A percentile compares a stretch with the other conserved stretches of the same genome.
These are phyloP conservation scores for Kwoniella botswanensis DNA, from an alignment of 768 basidiomycete species.

Conservation along the genomic window DNA sequence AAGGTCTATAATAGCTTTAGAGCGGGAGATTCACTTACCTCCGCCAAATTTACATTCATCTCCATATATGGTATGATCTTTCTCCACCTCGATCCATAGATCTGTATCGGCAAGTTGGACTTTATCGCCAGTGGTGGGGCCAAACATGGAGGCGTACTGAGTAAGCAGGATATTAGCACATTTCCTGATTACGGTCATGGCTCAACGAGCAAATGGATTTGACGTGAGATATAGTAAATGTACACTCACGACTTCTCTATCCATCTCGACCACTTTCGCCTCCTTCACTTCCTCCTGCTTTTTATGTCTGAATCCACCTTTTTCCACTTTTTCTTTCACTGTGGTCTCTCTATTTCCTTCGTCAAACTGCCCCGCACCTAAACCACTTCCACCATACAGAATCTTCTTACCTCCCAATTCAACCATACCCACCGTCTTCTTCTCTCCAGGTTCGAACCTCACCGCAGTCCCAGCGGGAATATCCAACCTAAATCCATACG, in stretches of 20 bases:
- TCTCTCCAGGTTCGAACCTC: constrained; percentile 92
- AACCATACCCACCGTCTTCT: constrained; percentile 80
- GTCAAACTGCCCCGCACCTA: constrained; percentile 65
- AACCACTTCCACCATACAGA: constrained; percentile 77
- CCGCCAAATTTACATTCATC: constrained; percentile 99
- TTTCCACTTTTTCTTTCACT: constrained; percentile 61
- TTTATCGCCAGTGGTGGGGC: constrained; percentile 88
- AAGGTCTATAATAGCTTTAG: neutral
- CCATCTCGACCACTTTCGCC: constrained; percentile 62
- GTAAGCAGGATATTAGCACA: too few relatives aligned
- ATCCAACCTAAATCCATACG: constrained; percentile 76
- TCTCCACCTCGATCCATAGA: constrained; percentile 91
- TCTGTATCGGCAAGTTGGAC: constrained; percentile 85
- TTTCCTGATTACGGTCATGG: too few relatives aligned
- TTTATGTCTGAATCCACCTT: constrained; percentile 70
- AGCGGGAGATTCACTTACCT: constrained; percentile 61
- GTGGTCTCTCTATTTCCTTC: constrained; percentile 30
- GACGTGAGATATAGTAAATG: neutral
- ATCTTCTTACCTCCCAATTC: constrained; percentile 72
- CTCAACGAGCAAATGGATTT: too few relatives aligned
- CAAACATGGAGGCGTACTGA: constrained; percentile 87
- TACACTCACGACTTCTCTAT: constrained; percentile 55
- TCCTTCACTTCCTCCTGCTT: constrained; percentile 62
- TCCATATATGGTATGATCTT: constrained; percentile 85
- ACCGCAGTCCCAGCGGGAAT: constrained; percentile 94